Evolutionary conservation across 2,329 filamentous ascomycete species (phyloP).

Genomic region (Corniculantispora saksenae): DNA sequence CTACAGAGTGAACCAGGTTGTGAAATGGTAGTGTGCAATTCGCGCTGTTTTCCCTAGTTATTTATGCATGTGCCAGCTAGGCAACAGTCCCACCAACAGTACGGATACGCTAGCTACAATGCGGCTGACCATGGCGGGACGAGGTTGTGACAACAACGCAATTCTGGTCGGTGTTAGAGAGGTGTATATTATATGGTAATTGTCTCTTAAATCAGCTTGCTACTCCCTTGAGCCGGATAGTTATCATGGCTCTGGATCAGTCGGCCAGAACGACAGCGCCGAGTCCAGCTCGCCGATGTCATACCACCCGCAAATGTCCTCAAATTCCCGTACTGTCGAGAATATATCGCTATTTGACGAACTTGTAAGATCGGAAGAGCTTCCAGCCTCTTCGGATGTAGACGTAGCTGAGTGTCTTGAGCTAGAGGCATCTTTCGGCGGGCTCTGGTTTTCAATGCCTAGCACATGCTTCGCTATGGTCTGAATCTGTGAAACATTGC

Average conservation of each 20-base stretch:
- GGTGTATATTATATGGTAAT: no score
- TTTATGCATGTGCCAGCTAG: no score
- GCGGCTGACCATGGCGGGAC: no score
- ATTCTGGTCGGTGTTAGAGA: no score
- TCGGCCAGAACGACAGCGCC: slow-evolving; percentile 10
- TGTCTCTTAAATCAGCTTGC: no score
- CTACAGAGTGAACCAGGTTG: no score
- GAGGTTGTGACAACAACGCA: no score
- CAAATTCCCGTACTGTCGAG: slow-evolving; percentile 9
- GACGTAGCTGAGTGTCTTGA: not conserved
- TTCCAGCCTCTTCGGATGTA: not conserved
- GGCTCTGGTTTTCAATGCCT: not conserved
- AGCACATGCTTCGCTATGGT: slow-evolving; percentile 38
- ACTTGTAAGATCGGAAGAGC: not conserved
- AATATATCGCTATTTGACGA: slow-evolving; percentile 10
- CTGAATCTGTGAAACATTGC: slow-evolving; percentile 41
- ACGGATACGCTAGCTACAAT: no score
- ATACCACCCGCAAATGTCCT: slow-evolving; percentile 18
- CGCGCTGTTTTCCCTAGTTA: no score
- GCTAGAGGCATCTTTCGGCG: not conserved
- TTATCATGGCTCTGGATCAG: not conserved
- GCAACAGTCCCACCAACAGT: no score
- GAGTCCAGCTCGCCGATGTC: slow-evolving; percentile 11
- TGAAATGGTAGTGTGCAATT: no score
- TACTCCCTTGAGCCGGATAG: not conserved